Evolutionary conservation across 2,329 filamentous ascomycete species (phyloP).

Genomic region (Diplodia intermedia): DNA sequence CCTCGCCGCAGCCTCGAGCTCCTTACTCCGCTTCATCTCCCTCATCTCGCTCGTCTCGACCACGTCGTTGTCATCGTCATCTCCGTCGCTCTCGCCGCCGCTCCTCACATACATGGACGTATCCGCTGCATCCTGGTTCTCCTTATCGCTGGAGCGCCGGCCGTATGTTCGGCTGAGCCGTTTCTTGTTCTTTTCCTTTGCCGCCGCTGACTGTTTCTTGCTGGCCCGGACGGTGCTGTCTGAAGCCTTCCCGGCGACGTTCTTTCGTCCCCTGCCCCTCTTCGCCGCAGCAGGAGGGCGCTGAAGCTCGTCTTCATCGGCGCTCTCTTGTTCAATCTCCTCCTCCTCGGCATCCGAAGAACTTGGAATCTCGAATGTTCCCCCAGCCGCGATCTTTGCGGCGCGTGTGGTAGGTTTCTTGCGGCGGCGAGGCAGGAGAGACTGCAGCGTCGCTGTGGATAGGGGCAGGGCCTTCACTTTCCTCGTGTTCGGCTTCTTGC

Average conservation of each 20-base stretch:
- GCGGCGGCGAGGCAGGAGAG: conserved; percentile 52
- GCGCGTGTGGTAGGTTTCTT: conserved; percentile 2
- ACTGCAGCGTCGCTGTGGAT: conserved; percentile 54
- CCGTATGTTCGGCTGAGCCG: conserved; percentile 39
- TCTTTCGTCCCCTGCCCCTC: conserved; percentile 36
- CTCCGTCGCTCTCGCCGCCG: conserved; percentile 50
- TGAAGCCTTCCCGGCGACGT: conserved; percentile 29
- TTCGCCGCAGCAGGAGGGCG: conserved; percentile 36
- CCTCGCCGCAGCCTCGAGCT: conserved; percentile 53
- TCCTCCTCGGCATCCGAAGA: conserved; percentile 40
- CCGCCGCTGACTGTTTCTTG: not conserved
- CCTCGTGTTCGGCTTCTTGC: conserved; percentile 1
- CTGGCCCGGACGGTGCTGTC: not conserved
- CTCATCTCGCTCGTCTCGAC: conserved; percentile 37
- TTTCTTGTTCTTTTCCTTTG: conserved; percentile 39
- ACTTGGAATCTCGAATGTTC: conserved; percentile 52
- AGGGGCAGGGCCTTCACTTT: conserved; percentile 33
- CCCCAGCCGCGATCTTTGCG: conserved; percentile 32
- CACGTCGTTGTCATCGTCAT: conserved; percentile 32
- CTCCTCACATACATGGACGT: conserved; percentile 1
- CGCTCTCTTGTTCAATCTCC: conserved; percentile 37
- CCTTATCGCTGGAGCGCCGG: conserved; percentile 49
- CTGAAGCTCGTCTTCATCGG: conserved; percentile 53
- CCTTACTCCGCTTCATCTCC: conserved; percentile 42
- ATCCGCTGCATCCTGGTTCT: conserved; percentile 44